phyloP scores from a whole-genome alignment of 1,284 basidiomycete genomes.

The Moesziomyces sp. region DNA sequence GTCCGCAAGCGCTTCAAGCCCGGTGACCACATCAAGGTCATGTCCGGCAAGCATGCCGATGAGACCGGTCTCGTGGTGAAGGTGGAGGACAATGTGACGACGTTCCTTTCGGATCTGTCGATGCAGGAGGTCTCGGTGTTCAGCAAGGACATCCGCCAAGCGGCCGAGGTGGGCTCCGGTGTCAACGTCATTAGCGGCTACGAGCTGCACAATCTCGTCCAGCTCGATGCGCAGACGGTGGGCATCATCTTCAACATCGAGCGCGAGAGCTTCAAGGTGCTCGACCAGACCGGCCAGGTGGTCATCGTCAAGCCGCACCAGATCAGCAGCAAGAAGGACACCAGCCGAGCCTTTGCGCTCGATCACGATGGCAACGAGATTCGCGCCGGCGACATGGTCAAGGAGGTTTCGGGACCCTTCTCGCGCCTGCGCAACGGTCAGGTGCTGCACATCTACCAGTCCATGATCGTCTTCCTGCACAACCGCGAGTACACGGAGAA shows the following conservation, averaged over 20 bases:
- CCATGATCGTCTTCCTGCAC: constrained; percentile 91
- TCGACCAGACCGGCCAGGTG: constrained; percentile 87
- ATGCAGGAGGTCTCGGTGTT: constrained; percentile 97
- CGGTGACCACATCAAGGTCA: constrained; percentile 98
- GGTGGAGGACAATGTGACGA: constrained; percentile 83
- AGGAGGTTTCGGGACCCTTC: constrained; percentile 90
- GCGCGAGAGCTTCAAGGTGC: constrained; percentile 90
- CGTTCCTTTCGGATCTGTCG: constrained; percentile 96
- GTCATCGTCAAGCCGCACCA: constrained; percentile 92
- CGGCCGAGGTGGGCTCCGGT: constrained; percentile 91
- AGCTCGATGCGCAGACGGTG: constrained; percentile 91
- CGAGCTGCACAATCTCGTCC: constrained; percentile 94
- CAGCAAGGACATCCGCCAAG: constrained; percentile 95
- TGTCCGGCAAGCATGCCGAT: constrained; percentile 91
- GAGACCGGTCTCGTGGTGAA: constrained; percentile 96
- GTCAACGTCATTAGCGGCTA: constrained; percentile 91
- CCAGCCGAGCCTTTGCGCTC: constrained; percentile 84
- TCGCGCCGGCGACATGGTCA: constrained; percentile 87
- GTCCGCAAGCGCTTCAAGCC: constrained; percentile 95
- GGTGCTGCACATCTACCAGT: constrained; percentile 94
- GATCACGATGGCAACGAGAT: constrained; percentile 84
- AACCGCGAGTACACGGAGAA: constrained; percentile 91
- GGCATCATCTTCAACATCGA: constrained; percentile 99
- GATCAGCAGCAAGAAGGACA: constrained; percentile 86
- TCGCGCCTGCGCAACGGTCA: constrained; percentile 80